Base-by-base conservation (phyloP, 805 yeast species). In the Yamadazyma paraphyllophila region DNA sequence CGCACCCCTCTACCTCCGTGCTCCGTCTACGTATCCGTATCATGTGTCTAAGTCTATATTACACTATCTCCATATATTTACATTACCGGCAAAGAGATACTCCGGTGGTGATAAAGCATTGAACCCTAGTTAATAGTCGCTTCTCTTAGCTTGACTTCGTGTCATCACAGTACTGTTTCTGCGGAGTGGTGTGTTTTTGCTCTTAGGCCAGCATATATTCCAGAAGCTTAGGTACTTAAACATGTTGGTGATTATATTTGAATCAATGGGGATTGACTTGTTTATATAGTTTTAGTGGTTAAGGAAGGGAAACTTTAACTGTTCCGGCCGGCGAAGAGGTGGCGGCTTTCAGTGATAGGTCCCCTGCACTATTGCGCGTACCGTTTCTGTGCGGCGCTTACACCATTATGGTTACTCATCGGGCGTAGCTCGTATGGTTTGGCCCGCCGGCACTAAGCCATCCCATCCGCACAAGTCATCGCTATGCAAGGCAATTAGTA, bases 121-220 rank as follows among this genome's bases (percentile, higher is more conserved):
- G 36, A n/a, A 32, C 11, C 17, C n/a, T 4, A 32, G 6, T 32
- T 8, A 32, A 10, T 20, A 20, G 24, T 9, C 16, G 26, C 40
- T 37, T 14, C 41, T 36, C 33, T 37, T 43, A 7, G 46, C 46
- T 20, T 43, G 46, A 4, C 36, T 26, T 24, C 46, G 17, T 26
- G 46, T 43, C 41, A 43, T 25, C 14, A 35, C 31, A 24, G 17
- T 24, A 11, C 35, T 26, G 12, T 31, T 40, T 24, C 43, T 40
- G 3, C 26, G 15, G 11, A 31, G 34, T 4, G 26, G 13, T 2
- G 38, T 10, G 27, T 14, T 36, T 8, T 36, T 36, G 12, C 8
- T 36, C 3, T 36, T 37, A 12, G 40, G 40, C 40, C 31, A 26
- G 15, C 40, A 37, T n/a, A 37, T 7, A 7, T 26, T 37, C 32